Evolutionary conservation across 257 asterid genomes (phyloP).

Genomic region (Solanum raphanifolium): DNA sequence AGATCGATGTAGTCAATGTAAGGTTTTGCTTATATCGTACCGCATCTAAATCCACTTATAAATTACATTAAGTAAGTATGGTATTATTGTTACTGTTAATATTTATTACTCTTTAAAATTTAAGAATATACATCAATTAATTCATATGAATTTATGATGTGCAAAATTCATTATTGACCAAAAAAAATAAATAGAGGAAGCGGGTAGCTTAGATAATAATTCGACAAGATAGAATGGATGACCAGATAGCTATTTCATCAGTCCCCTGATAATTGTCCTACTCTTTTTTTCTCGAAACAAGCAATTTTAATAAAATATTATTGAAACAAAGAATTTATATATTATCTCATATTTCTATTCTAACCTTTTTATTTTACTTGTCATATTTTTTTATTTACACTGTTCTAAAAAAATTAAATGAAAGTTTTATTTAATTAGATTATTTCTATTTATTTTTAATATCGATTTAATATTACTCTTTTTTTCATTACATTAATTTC

Average conservation of each 20-base stretch:
- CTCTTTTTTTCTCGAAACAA: background rate
- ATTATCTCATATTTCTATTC: background rate
- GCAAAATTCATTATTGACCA: background rate
- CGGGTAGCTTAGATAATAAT: background rate
- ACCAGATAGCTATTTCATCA: background rate
- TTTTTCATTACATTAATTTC: too few species aligned
- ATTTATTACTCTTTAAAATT: background rate
- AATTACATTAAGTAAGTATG: background rate
- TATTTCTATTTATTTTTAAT: too few species aligned
- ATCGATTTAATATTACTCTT: too few species aligned
- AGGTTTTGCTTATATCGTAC: background rate
- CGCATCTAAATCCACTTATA: background rate
- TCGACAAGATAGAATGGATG: background rate
- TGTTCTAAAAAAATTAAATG: too few species aligned
- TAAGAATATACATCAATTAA: background rate
- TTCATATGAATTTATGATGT: background rate
- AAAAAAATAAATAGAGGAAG: background rate
- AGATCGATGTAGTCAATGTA: background rate
- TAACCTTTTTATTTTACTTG: too few species aligned
- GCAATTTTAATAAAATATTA: background rate
- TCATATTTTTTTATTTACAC: too few species aligned
- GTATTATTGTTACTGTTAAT: background rate
- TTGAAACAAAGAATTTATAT: background rate
- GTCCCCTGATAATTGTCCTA: background rate
- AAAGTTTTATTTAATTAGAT: too few species aligned